Evolutionary conservation across 2,329 filamentous ascomycete genomes (phyloP).

Genomic region (Fusarium kyushuense): DNA sequence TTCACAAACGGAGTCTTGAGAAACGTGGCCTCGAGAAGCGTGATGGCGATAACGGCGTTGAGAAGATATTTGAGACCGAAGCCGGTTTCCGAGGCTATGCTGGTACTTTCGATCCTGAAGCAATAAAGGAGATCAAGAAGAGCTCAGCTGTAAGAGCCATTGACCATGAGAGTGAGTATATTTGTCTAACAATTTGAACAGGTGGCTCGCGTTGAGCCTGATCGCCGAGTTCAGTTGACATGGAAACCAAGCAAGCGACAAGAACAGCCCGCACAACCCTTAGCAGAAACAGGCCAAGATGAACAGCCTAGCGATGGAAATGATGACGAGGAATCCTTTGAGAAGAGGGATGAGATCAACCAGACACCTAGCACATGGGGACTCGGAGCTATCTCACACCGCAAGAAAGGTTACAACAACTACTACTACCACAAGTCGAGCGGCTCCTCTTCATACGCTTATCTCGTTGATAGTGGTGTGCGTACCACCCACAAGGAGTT

Average conservation of each 20-base stretch:
- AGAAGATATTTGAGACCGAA: slow-evolving; percentile 48
- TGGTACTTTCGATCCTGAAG: slow-evolving; percentile 57
- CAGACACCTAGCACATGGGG: slow-evolving; percentile 50
- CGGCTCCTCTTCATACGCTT: slow-evolving; percentile 64
- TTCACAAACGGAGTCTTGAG: slow-evolving; percentile 66
- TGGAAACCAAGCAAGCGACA: slow-evolving; percentile 23
- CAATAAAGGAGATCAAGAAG: slow-evolving; percentile 56
- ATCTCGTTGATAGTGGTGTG: slow-evolving; percentile 75
- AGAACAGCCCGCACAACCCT: slow-evolving; percentile 1
- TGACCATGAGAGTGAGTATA: rapidly evolving
- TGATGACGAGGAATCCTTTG: slow-evolving; percentile 10
- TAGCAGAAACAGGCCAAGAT: background rate
- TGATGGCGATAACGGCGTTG: slow-evolving; percentile 53
- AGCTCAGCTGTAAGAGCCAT: slow-evolving; percentile 56
- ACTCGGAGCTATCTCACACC: slow-evolving; percentile 51
- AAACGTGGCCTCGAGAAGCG: slow-evolving; percentile 60
- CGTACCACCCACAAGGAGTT: slow-evolving; percentile 65
- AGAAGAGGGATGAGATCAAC: slow-evolving; percentile 46
- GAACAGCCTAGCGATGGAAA: background rate
- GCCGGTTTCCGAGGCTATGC: slow-evolving; percentile 57
- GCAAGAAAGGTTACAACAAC: slow-evolving; percentile 41
- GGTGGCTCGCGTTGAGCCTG: slow-evolving; percentile 50
- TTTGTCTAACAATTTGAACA: slow-evolving; percentile 13
- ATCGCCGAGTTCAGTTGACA: slow-evolving; percentile 46
- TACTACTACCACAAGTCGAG: slow-evolving; percentile 65